Percentiles rank a stretch among this genome's conserved stretches.
Conservation (phyloP, 2,329 filamentous ascomycete genomes). For the Colletotrichum spaethianum region DNA sequence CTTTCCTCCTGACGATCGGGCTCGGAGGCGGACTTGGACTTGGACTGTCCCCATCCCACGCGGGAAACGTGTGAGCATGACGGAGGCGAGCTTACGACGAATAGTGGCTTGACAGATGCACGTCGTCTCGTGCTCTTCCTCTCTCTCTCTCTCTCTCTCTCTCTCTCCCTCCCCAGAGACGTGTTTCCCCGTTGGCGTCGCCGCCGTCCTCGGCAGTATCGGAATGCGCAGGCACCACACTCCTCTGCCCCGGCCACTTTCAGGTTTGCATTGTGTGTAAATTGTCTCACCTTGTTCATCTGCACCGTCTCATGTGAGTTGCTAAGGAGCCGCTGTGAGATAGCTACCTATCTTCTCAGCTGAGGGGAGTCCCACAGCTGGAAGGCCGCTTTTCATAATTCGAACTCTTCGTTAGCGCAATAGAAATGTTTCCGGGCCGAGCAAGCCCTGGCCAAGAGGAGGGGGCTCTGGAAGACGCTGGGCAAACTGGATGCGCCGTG, state of each 20-base stretch:
- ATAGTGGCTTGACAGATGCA: slow-evolving; percentile 17
- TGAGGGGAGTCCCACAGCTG: background rate
- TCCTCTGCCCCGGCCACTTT: slow-evolving; percentile 12
- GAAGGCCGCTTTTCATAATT: background rate
- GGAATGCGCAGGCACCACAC: background rate
- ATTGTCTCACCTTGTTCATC: background rate
- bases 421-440: background rate
- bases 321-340: background rate
- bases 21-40: background rate
- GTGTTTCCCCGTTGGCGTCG: background rate
- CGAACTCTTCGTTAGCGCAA: background rate
- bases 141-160: background rate
- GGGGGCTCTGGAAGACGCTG: background rate
- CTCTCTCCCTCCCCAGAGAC: background rate
- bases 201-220: background rate
- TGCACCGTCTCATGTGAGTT: background rate
- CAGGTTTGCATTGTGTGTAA: background rate
- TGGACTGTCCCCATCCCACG: background rate
- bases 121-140: background rate
- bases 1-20: background rate
- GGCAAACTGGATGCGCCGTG: background rate
- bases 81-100: background rate
- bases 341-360: background rate
- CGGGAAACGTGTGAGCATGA: background rate
- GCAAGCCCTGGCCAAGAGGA: background rate